These are phyloP conservation scores for Scheffersomyces stipitis DNA, from an alignment of 805 yeast genomes.

Conservation along the genomic window DNA sequence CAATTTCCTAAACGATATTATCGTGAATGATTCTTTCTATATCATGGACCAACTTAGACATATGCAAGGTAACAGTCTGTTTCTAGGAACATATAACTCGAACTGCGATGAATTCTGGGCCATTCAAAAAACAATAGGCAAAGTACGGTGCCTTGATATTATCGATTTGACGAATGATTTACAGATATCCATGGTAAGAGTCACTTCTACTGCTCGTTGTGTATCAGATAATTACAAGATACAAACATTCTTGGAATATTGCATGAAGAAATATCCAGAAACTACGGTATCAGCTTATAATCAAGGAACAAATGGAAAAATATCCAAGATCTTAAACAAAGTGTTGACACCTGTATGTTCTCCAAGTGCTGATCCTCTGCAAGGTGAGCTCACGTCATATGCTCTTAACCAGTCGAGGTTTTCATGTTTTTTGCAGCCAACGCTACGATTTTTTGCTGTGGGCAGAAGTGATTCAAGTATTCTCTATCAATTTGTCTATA, in stretches of 20 bases:
- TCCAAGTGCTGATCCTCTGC: background rate
- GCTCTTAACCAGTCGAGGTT: constrained; percentile 8
- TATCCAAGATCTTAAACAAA: constrained; percentile 11
- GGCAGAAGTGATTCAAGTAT: constrained; percentile 10
- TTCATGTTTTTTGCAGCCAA: constrained; percentile 10
- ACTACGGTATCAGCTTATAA: constrained; percentile 10
- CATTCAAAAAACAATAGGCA: constrained; percentile 1
- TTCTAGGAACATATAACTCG: constrained; percentile 10
- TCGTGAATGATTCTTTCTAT: background rate
- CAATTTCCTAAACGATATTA: background rate
- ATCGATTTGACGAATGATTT: constrained; percentile 7
- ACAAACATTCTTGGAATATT: constrained; percentile 3
- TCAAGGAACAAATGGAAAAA: constrained; percentile 9
- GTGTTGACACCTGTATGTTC: constrained; percentile 11
- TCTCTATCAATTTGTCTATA: constrained; percentile 13
- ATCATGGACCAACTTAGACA: constrained; percentile 2
- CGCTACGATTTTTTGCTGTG: constrained; percentile 10
- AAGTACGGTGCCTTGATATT: constrained; percentile 1
- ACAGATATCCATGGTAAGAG: constrained; percentile 3
- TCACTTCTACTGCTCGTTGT: constrained; percentile 6
- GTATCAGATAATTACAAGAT: constrained; percentile 10
- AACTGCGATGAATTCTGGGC: constrained; percentile 8
- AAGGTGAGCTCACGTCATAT: constrained; percentile 1
- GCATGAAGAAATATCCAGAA: constrained; percentile 4
- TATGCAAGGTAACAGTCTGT: constrained; percentile 6